phyloP scores from a whole-genome alignment of 2,329 filamentous ascomycete genomes.

The Ceratocystiopsis sp. region DNA sequence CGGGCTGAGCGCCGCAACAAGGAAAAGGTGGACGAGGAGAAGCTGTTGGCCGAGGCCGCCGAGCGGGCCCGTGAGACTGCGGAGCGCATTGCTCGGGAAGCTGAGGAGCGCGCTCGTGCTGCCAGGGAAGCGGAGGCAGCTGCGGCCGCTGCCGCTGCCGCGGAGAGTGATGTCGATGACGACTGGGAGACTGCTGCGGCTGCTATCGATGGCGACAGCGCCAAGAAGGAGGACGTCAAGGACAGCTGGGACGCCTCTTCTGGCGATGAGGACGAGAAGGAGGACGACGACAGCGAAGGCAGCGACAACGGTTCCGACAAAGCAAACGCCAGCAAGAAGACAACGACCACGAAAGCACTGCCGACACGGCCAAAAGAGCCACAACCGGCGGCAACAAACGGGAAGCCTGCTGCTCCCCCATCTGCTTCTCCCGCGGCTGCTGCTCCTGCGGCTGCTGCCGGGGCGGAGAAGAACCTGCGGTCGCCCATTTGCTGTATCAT shows the following conservation, averaged over 20 bases:
- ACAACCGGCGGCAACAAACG: slow-evolving; percentile 47
- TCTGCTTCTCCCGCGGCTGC: too few relatives aligned
- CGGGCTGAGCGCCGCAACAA: slow-evolving; percentile 30
- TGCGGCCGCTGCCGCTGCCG: slow-evolving; percentile 37
- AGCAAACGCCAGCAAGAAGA: slow-evolving; percentile 4
- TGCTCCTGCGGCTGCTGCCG: slow-evolving; percentile 43
- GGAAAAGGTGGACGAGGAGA: slow-evolving; percentile 60
- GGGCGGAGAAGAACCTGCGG: slow-evolving; percentile 84
- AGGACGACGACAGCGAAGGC: slow-evolving; percentile 13
- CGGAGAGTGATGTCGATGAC: slow-evolving; percentile 49
- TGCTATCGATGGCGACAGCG: slow-evolving; percentile 20
- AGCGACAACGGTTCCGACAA: slow-evolving; percentile 6
- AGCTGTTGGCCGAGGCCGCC: slow-evolving; percentile 61
- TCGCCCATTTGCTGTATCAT: slow-evolving; percentile 99
- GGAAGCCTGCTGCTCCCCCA: too few relatives aligned
- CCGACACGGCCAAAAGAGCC: slow-evolving; percentile 42
- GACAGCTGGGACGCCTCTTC: slow-evolving; percentile 89
- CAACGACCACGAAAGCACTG: slow-evolving; percentile 44
- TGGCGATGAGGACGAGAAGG: slow-evolving; percentile 35
- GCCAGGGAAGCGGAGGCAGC: slow-evolving; percentile 23
- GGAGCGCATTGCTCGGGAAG: slow-evolving; percentile 46
- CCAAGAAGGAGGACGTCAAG: slow-evolving; percentile 59
- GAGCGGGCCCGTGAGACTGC: slow-evolving; percentile 52
- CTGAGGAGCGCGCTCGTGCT: slow-evolving; percentile 34
- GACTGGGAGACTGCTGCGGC: slow-evolving; percentile 82